Percentiles rank a stretch among this genome's conserved stretches.
Conservation (phyloP, 768 basidiomycete species). For the Russula lepida region DNA sequence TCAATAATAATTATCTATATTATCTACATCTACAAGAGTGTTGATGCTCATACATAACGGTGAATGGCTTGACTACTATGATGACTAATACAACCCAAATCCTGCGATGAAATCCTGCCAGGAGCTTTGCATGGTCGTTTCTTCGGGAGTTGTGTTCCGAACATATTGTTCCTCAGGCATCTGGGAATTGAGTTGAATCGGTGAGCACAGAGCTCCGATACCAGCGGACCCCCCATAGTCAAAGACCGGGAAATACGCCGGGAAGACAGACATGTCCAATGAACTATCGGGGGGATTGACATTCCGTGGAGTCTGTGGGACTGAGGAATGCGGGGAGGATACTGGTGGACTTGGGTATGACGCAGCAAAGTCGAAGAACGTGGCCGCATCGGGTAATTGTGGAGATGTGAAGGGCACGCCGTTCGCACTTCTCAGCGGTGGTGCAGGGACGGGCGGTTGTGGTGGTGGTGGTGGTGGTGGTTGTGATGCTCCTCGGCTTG, state of each 20-base stretch:
- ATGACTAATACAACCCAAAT: slow-evolving; percentile 22
- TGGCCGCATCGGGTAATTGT: background rate
- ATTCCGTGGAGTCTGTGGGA: slow-evolving; percentile 10
- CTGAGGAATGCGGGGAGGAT: slow-evolving; percentile 3
- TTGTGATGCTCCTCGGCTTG: slow-evolving; percentile 15
- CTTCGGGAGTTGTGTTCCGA: slow-evolving; percentile 31
- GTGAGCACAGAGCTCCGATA: slow-evolving; percentile 7
- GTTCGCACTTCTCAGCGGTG: background rate
- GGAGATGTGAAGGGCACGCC: background rate
- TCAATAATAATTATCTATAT: background rate
- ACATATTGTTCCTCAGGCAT: slow-evolving; percentile 5
- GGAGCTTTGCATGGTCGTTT: slow-evolving; percentile 17
- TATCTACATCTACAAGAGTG: background rate
- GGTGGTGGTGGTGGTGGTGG: slow-evolving; percentile 7
- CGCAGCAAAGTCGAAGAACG: slow-evolving; percentile 13
- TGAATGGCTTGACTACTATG: background rate
- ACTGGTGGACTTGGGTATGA: slow-evolving; percentile 18
- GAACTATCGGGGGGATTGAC: background rate
- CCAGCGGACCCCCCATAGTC: slow-evolving; percentile 12
- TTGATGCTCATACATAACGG: too few relatives aligned
- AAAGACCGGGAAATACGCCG: slow-evolving; percentile 18
- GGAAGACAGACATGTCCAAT: slow-evolving; percentile 16
- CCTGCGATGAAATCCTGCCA: slow-evolving; percentile 30
- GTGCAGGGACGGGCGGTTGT: slow-evolving; percentile 6
- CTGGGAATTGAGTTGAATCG: slow-evolving; percentile 12